Base-by-base conservation (phyloP, 305 asterid genomes). In the Rubia tinctorum region DNA sequence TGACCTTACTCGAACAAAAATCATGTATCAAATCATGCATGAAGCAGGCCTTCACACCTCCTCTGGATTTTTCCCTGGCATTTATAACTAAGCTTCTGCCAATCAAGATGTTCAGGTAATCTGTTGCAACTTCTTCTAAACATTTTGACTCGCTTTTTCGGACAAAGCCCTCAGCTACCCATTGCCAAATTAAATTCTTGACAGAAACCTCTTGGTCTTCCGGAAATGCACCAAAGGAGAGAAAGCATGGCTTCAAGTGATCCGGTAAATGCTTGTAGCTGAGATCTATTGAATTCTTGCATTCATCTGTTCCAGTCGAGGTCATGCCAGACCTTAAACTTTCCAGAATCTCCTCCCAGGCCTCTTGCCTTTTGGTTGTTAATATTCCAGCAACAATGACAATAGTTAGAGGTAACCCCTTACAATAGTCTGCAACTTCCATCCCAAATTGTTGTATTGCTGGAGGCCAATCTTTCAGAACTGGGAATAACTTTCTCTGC, bases 141-240 rank as follows among this genome's bases (percentile, higher is more conserved):
- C 72, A 23, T 58, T 45, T 68, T 44, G 18, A 25, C 13, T 68
- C 11, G 7, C 22, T 44, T 23, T 45, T 44, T 11, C 2, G 60
- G 4, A 47, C 72, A 45, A 68, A 68, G 12, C 72, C 72, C 34
- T 68, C 72, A 20, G 72, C 23, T 22, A 15, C 25, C 72, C 72
- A 68, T 23, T 22, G 20, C 72, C 72, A 22, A 44, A 68, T 23
- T 40, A 68, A 68, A 59, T 39, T 23, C 43, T 68, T 47, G 4
- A 25, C 40, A 3, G 37, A 13, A 6, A 44, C 8, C 40, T 20
- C 60, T 22, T 45, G 59, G 59, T 68, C 58, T 44, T 68, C 72
- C 8, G 44, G 8, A 68, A 37, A 45, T 53, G 59, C 23, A 15
- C 58, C 58, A 51, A 51, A 15, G 15, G 22, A 51, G 22, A 51